phyloP scores from a whole-genome alignment of 371 early-diverging fungal species.

The Sporodiniella umbellata region DNA sequence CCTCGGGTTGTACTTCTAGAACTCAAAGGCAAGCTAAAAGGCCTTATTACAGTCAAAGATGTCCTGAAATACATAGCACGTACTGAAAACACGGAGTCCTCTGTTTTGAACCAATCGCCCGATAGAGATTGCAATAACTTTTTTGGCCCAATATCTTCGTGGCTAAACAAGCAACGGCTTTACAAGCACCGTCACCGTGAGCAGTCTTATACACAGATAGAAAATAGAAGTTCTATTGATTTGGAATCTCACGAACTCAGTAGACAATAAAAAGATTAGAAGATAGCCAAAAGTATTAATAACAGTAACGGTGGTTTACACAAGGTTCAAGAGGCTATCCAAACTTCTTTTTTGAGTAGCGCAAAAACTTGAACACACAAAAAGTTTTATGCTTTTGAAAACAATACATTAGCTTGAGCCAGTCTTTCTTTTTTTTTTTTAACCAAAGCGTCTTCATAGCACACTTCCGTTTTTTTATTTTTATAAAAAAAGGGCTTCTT shows the following conservation, averaged over 20 bases:
- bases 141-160: constrained; percentile 15
- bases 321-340: too few species aligned
- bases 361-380: too few species aligned
- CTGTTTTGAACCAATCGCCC: not conserved
- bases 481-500: too few species aligned
- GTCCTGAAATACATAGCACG: constrained; percentile 64
- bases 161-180: constrained; percentile 4
- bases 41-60: constrained; percentile 80
- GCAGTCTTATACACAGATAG: constrained; percentile 19
- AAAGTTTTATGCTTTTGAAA: too few species aligned
- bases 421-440: too few species aligned
- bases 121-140: constrained; percentile 13
- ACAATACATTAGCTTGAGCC: too few species aligned
- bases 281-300: not conserved
- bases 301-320: too few species aligned
- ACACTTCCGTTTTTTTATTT: too few species aligned
- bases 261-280: not conserved
- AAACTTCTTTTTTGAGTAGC: too few species aligned
- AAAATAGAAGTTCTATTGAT: constrained; percentile 21
- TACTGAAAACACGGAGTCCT: constrained; percentile 33
- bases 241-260: constrained; percentile 18
- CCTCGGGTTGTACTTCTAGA: constrained; percentile 76
- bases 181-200: not conserved
- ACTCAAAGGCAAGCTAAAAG: constrained; percentile 63
- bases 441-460: too few species aligned